Percentiles rank a stretch among this genome's conserved stretches.
These are phyloP conservation scores for Kwoniella shivajii DNA, from an alignment of 1,284 basidiomycete species.

Conservation along the genomic window DNA sequence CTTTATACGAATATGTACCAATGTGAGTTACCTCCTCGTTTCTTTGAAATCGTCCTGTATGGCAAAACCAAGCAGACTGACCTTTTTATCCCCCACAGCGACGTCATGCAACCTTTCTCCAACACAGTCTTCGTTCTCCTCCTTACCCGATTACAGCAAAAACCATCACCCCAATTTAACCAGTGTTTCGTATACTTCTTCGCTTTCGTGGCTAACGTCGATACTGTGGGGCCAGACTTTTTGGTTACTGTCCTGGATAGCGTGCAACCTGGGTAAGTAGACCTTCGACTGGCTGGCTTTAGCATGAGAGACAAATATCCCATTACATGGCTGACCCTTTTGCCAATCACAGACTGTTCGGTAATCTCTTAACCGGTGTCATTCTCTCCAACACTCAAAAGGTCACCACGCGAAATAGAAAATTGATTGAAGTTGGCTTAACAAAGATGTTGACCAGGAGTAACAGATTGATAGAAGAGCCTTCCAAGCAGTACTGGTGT, in stretches of 20 bases:
- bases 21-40: conserved; percentile 60
- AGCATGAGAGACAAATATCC: too few species aligned
- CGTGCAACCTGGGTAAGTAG: conserved; percentile 78
- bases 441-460: conserved; percentile 77
- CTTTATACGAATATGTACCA: conserved; percentile 71
- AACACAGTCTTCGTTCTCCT: conserved; percentile 78
- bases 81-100: conserved; percentile 53
- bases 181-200: conserved; percentile 82
- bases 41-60: neutral
- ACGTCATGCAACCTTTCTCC: conserved; percentile 71
- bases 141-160: conserved; percentile 80
- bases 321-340: neutral
- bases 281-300: too few species aligned
- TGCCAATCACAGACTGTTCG: conserved; percentile 68
- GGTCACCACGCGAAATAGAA: conserved; percentile 77
- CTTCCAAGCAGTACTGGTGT: conserved; percentile 70
- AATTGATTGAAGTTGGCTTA: conserved; percentile 80
- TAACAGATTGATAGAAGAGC: conserved; percentile 65
- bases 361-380: conserved; percentile 76
- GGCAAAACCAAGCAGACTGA: neutral
- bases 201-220: conserved; percentile 71
- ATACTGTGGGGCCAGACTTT: conserved; percentile 76
- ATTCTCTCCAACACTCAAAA: conserved; percentile 80
- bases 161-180: conserved; percentile 86
- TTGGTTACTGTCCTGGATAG: conserved; percentile 75